Evolutionary conservation across 331 rosid genomes (phyloP), one percentile per base, ranked within the genome.

Genomic region (Acacia pycnantha): DNA sequence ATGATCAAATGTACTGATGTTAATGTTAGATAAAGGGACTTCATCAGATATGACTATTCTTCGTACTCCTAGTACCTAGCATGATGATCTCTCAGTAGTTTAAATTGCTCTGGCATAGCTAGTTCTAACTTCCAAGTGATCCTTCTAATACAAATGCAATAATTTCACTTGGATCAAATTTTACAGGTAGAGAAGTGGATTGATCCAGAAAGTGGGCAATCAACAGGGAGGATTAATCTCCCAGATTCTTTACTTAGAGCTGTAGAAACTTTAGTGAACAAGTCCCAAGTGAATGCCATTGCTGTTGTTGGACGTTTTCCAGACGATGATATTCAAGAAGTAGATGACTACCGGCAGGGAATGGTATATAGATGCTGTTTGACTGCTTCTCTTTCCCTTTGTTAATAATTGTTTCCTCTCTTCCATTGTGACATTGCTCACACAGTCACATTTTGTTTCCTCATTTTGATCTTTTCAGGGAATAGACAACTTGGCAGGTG

Each of bases 251-350:
- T 94, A 54, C 82, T 91, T 79, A 91, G 97, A 82, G 93, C 97
- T 22, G 97, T 91, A 59, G 83, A 68, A 75, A 85, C 87, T 37
- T 80, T 94, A 78, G 81, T 91, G 70, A 85, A 65, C 26, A 78
- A 58, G 76, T 85, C 97, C 26, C 78, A 79, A 80, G 93, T 93
- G 74, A 85, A 93, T 89, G 98, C 97, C 31, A 37, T 94, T 61
- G 98, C 95, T 53, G 97, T 91, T 81, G 92, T 94, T 82, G 97
- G 97, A 78, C 94, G 98, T 66, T 94, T 94, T 68, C 95, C 95
- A 2, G 97, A 93, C 12, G 97, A 91, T 53, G 97, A 93, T 83
- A 61, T 77, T 61, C 37, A 90, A 68, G 93, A 89, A 61, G 91
- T 90, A 11, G 97, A 94, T 86, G 88, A 88, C 59, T 94, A 94